Percentiles rank a stretch among this genome's conserved stretches.
These are phyloP conservation scores for Mangifera indica DNA, from an alignment of 345 rosid species.

Conservation along the genomic window DNA sequence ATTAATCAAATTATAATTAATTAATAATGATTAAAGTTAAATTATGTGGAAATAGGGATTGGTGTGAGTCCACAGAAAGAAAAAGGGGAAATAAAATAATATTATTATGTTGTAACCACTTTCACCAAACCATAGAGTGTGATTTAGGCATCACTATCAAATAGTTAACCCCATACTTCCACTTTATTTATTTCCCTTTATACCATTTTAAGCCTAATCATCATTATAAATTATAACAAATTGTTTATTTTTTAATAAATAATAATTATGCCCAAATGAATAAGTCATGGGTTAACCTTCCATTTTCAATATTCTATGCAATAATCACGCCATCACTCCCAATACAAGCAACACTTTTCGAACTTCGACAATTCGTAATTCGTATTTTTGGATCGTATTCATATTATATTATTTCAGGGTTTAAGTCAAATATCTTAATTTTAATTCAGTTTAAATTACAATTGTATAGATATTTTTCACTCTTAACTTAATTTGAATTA, in stretches of 20 bases:
- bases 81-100: background rate
- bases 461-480: too few species aligned
- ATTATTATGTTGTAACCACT: constrained; percentile 17
- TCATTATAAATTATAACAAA: constrained; percentile 10
- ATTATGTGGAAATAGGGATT: too few species aligned
- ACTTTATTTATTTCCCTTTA: background rate
- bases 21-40: too few species aligned
- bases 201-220: background rate
- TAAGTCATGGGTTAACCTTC: background rate
- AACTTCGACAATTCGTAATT: too few species aligned
- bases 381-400: too few species aligned
- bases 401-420: too few species aligned
- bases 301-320: constrained; percentile 16
- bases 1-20: too few species aligned
- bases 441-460: too few species aligned
- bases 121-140: constrained; percentile 6
- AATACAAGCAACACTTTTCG: too few species aligned
- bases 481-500: too few species aligned
- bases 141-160: constrained; percentile 7
- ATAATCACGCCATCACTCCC: constrained; percentile 12
- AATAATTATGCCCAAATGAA: background rate
- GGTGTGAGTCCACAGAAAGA: background rate
- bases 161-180: background rate
- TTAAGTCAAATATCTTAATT: too few species aligned
- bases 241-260: background rate